Base-by-base conservation (phyloP, 192 early-diverging fungal species). In the Linnemannia zychae region DNA sequence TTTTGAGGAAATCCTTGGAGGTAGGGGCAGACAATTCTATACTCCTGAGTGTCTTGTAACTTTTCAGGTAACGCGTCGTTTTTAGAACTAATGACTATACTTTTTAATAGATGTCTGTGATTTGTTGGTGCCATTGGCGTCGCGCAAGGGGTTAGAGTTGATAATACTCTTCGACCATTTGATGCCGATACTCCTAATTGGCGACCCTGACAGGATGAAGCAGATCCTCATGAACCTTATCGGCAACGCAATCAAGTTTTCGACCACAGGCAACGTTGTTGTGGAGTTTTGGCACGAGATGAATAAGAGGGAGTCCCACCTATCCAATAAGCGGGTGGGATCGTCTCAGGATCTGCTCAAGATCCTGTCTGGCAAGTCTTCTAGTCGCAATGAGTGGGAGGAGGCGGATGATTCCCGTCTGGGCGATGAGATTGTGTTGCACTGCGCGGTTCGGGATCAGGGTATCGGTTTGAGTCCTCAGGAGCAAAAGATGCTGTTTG, bases 151-250 rank as follows among this genome's bases (percentile, higher is more conserved):
- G 1, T 79, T 96, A 38, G 76, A 88, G 20, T 75, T 95, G 1
- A 88, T 88, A 12, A 90, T 91, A 46, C 81, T 88, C 18, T 88
- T 94, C 52, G 92, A 94, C 40, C 82, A 89, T 0, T 85, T 88
- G 17, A 85, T 96, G 0, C 91, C 93, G 0, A 74, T 90, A 49
- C 77, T 88, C 50, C 79, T 95, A 11, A 91, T 95, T 48, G 92
- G 92, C 34, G 95, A 96, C 75, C 91, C 91, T 2, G 87, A 93
- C 52, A 87, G 95, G 16, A 75, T 95, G 37, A 88, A 92, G 40
- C 95, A 96, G 84, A 88, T 95, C 22, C 65, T 96, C 33, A 94
- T 93, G 63, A 96, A 96, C 71, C 80, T 96, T 38, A 90, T 94
- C 4, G 92, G 92, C 44, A 96, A 96, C 76, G 92, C 94, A 5